Percentiles rank a stretch among this genome's conserved stretches.
These are phyloP conservation scores for Epichloe sylvatica DNA, from an alignment of 2,329 filamentous ascomycete genomes.

Conservation along the genomic window DNA sequence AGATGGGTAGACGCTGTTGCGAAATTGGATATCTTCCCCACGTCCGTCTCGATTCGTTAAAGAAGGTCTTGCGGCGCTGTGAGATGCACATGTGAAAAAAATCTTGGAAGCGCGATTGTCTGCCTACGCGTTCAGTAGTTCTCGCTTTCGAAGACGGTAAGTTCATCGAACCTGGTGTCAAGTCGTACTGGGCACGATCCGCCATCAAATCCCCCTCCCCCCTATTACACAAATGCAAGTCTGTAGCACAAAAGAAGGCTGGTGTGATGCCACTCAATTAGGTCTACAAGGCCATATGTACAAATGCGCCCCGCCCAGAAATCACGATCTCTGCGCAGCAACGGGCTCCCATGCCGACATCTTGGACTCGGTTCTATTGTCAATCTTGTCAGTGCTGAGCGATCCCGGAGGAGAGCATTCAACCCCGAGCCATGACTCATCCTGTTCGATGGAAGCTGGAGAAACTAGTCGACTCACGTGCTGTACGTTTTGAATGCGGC, in stretches of 20 bases:
- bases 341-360: slow-evolving; percentile 38
- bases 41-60: neutral
- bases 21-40: neutral
- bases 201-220: neutral
- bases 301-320: slow-evolving; percentile 9
- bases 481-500: slow-evolving; percentile 86
- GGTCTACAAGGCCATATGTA: slow-evolving; percentile 17
- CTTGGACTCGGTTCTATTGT: slow-evolving; percentile 37
- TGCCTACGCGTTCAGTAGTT: too few relatives aligned
- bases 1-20: neutral
- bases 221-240: neutral
- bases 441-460: too few relatives aligned
- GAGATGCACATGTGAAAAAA: too few relatives aligned
- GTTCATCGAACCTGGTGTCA: too few relatives aligned
- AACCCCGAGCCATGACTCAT: too few relatives aligned
- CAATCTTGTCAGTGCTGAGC: slow-evolving; percentile 8
- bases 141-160: too few relatives aligned
- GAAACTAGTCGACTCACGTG: slow-evolving; percentile 52
- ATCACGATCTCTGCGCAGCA: slow-evolving; percentile 20
- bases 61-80: neutral
- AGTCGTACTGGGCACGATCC: neutral
- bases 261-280: neutral
- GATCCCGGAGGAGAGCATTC: too few relatives aligned
- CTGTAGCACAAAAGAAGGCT: neutral
- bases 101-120: too few relatives aligned